Evolutionary conservation across 2,329 filamentous ascomycete genomes (phyloP), one percentile per base, ranked within the genome.

Genomic region (Ophiosphaerella herpotricha): DNA sequence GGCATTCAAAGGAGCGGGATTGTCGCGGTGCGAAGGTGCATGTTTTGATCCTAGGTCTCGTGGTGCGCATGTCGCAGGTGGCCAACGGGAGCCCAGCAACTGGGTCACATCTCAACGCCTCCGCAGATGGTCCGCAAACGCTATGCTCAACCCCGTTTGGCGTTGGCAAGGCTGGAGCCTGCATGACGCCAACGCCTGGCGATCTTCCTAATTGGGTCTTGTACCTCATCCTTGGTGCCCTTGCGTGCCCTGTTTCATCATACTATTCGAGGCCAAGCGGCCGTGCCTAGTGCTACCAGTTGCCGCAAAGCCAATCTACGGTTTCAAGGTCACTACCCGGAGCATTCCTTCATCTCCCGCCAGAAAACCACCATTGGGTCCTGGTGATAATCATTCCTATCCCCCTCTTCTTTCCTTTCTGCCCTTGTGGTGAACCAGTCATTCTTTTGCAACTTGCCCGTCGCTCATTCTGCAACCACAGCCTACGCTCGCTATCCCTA

Each of bases 281-380:
- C 57, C 51, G 44, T 54, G 50, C 18, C 40, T 45, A 55, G 55
- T 45, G 26, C 26, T 29, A 29, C 26, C 26, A 29, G 26, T 47
- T 41, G 51, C 55, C 52, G 51, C 44, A 50, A 53, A 54, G 54
- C 59, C 58, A 61, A 60, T 63, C 57, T 49, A 52, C 46, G 58
- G 69, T 72, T 72, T 71, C 69, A 70, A 38, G 57, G 45, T 66
- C 60, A 58, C 64, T 61, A 68, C 63, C 61, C 62, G 23, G 61
- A 67, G 62, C 66, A 70, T 71, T 68, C 68, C 68, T 72, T 72
- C 69, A 72, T 70, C 62, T 70, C 66, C 65, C 59, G 51, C 48
- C 61, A 53, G 58, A 63, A 63, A 64, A 63, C 61, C 64, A 56
- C 53, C 54, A 58, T 49, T 46, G 55, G 56, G 52, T 54, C 52